Percentiles rank a stretch among this genome's conserved stretches.
These are phyloP conservation scores for Debaryomyces singareniensis DNA, from an alignment of 1,139 yeast species.

Conservation along the genomic window DNA sequence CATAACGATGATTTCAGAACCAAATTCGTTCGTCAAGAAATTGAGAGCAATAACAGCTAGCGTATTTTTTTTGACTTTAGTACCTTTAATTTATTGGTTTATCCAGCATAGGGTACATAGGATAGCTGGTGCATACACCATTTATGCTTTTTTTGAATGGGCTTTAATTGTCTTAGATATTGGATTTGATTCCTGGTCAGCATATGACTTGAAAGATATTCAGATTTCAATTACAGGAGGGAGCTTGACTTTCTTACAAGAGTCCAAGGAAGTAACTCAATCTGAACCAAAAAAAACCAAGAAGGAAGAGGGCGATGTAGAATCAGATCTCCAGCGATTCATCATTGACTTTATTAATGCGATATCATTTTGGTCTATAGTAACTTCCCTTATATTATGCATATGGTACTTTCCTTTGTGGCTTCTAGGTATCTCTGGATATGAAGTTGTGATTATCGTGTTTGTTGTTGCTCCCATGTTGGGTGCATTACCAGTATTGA, in stretches of 20 bases:
- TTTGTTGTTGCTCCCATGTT: constrained; percentile 55
- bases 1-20: constrained; percentile 49
- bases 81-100: constrained; percentile 84
- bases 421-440: constrained; percentile 97
- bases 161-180: constrained; percentile 74
- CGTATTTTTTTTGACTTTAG: constrained; percentile 61
- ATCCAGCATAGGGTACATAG: constrained; percentile 89
- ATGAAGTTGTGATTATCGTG: constrained; percentile 62
- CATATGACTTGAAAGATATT: constrained; percentile 57
- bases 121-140: constrained; percentile 89
- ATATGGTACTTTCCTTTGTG: constrained; percentile 97
- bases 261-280: background rate
- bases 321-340: too few relatives aligned
- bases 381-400: constrained; percentile 74
- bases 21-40: constrained; percentile 39
- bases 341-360: constrained; percentile 48
- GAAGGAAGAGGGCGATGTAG: background rate
- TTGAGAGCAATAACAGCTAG: constrained; percentile 51
- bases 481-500: constrained; percentile 48
- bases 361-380: constrained; percentile 76
- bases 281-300: background rate
- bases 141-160: constrained; percentile 96
- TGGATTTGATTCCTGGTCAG: constrained; percentile 76
- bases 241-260: constrained; percentile 10
- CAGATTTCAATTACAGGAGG: constrained; percentile 30